phyloP scores from a whole-genome alignment of 306 rosid species.

The Purshia tridentata region DNA sequence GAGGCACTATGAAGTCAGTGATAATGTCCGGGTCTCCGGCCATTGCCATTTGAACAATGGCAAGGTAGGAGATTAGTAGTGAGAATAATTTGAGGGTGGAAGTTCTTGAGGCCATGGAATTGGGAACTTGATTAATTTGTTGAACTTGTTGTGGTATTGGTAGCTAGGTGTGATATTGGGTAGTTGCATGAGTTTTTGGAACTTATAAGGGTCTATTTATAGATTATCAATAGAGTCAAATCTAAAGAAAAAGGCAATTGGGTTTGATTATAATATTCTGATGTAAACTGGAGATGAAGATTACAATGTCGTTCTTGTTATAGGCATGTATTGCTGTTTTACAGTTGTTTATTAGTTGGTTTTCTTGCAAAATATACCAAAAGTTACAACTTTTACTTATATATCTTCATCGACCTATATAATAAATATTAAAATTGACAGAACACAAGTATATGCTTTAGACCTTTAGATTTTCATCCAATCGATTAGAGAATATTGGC shows the following conservation, averaged over 20 bases:
- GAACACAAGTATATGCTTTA: not conserved
- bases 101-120: not conserved
- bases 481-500: not conserved
- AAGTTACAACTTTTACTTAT: not conserved
- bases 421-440: not conserved
- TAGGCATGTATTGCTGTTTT: not conserved
- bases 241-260: no score
- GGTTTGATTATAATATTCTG: not conserved
- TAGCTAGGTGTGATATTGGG: not conserved
- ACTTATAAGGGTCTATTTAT: not conserved
- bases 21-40: constrained; percentile 42
- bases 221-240: not conserved
- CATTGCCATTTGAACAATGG: constrained; percentile 23
- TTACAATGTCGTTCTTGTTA: not conserved
- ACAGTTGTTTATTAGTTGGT: not conserved
- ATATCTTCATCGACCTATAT: not conserved
- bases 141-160: not conserved
- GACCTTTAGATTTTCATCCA: not conserved
- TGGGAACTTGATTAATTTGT: not conserved
- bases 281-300: not conserved
- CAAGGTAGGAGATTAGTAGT: constrained; percentile 20
- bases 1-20: constrained; percentile 33
- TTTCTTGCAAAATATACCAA: not conserved
- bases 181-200: not conserved
- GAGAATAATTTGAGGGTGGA: constrained; percentile 24